These are phyloP conservation scores for Torulaspora pretoriensis DNA, from an alignment of 1,139 yeast genomes.

Conservation along the genomic window DNA sequence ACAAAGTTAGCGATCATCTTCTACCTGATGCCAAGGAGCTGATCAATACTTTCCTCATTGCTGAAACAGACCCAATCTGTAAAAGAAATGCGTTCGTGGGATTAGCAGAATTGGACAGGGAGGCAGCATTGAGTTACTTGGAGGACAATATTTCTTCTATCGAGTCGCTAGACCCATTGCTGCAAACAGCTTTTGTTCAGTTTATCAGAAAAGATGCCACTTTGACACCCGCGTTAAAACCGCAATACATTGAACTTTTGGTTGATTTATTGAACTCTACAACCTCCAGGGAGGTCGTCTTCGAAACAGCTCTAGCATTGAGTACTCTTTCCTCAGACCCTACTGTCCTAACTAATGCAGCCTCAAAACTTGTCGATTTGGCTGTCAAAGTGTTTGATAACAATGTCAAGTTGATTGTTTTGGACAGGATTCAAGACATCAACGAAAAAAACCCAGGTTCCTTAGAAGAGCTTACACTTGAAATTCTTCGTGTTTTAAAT, in stretches of 20 bases:
- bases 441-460: slow-evolving; percentile 76
- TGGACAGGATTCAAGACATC: slow-evolving; percentile 78
- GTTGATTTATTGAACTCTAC: slow-evolving; percentile 68
- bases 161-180: slow-evolving; percentile 70
- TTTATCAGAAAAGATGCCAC: slow-evolving; percentile 82
- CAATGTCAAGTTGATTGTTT: slow-evolving; percentile 86
- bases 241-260: slow-evolving; percentile 68
- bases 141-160: slow-evolving; percentile 64
- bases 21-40: slow-evolving; percentile 94
- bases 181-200: slow-evolving; percentile 88
- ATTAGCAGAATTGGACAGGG: slow-evolving; percentile 76
- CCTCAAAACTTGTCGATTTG: slow-evolving; percentile 78
- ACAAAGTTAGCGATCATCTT: slow-evolving; percentile 76
- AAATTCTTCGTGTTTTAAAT: slow-evolving; percentile 76
- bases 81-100: slow-evolving; percentile 94
- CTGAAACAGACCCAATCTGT: slow-evolving; percentile 90
- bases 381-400: slow-evolving; percentile 91
- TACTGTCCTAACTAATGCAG: slow-evolving; percentile 66
- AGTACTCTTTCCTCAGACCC: slow-evolving; percentile 69
- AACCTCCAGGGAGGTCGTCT: slow-evolving; percentile 71
- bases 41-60: slow-evolving; percentile 64
- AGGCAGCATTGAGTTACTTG: slow-evolving; percentile 74
- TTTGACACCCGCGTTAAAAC: slow-evolving; percentile 57
- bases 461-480: slow-evolving; percentile 80
- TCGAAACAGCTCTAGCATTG: slow-evolving; percentile 88